phyloP scores from a whole-genome alignment of 2,329 filamentous ascomycete species.

The Nectriaceae sp. region DNA sequence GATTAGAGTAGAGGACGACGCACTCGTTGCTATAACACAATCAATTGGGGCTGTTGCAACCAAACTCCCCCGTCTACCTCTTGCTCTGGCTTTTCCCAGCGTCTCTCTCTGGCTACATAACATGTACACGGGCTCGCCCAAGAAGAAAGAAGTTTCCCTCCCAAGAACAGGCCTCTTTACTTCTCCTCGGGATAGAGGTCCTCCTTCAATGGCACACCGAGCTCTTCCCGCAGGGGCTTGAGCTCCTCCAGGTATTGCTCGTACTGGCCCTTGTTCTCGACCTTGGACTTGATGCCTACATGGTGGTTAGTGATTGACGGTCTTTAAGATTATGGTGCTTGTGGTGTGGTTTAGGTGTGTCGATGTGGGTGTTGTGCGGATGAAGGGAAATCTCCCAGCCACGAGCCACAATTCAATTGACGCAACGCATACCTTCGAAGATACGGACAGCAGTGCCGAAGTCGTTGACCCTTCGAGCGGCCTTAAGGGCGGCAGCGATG shows the following conservation, averaged over 20 bases:
- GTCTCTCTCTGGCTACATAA: conserved; percentile 20
- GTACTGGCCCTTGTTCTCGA: conserved; percentile 98
- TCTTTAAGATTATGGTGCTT: background rate
- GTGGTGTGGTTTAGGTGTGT: background rate
- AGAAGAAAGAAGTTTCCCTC: conserved; percentile 8
- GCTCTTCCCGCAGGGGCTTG: conserved; percentile 88
- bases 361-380: conserved; percentile 1
- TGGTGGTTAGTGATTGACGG: background rate
- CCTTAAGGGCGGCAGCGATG: conserved; percentile 86
- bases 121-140: conserved; percentile 39
- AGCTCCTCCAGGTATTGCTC: conserved; percentile 94
- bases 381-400: background rate
- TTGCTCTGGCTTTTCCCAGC: conserved; percentile 24
- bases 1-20: conserved; percentile 24
- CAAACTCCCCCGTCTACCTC: conserved; percentile 33
- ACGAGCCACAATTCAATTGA: conserved; percentile 12
- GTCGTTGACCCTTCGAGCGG: conserved; percentile 95
- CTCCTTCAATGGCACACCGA: conserved; percentile 90
- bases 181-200: conserved; percentile 77
- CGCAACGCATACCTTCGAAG: conserved; percentile 82
- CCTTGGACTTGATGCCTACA: conserved; percentile 95
- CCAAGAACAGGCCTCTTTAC: conserved; percentile 33
- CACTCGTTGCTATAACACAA: conserved; percentile 33
- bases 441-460: conserved; percentile 97
- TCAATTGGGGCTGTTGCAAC: conserved; percentile 33